Base-by-base conservation (phyloP, 306 rosid species). In the Leucaena leucocephala region DNA sequence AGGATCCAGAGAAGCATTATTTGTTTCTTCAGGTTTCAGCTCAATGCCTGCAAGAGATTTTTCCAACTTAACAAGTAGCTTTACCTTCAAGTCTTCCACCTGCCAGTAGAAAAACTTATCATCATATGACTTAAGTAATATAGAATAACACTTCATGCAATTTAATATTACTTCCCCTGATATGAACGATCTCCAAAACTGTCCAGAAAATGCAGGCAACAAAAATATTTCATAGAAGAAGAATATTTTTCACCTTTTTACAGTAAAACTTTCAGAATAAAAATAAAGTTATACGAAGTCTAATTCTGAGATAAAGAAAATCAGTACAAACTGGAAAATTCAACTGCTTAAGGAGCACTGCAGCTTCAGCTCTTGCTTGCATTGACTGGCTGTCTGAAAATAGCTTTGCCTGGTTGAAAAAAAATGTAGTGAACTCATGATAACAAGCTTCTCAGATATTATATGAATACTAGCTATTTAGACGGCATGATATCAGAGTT, bases 281-380 rank as follows among this genome's bases (percentile, higher is more conserved):
- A 42, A 66, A 76, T 69, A 9, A 78, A 21, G 15, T 40, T 21
- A 78, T 70, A 69, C 36, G 55, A 49, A 4, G 19, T 49, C 19
- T 49, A 15, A 49, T 39, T 68, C 35, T 63, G 42, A n/a, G 8
- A 49, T 39, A 45, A 39, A 7, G 52, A 64, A 76, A 80, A 58
- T 54, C 35, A 77, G 83, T 69, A 83, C 96, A 17, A 77, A 95
- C 99, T 79, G 94, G 94, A 82, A 90, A 95, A 82, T 95, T 86
- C 86, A 95, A 81, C 89, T 86, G 94, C 91, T 91, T 93, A 80
- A 95, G 98, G 80, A 95, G 98, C 82, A 93, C 91, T 50, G 97
- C 98, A 85, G 97, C 96, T 80, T 93, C 99, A 8, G 99, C 94
- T 90, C 99, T 93, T 77, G 86, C 85, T 84, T 95, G 98, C 59